Percentiles rank a stretch among this genome's conserved stretches.
phyloP scores from a whole-genome alignment of 2,329 filamentous ascomycete species.

The Metarhizium humberi region DNA sequence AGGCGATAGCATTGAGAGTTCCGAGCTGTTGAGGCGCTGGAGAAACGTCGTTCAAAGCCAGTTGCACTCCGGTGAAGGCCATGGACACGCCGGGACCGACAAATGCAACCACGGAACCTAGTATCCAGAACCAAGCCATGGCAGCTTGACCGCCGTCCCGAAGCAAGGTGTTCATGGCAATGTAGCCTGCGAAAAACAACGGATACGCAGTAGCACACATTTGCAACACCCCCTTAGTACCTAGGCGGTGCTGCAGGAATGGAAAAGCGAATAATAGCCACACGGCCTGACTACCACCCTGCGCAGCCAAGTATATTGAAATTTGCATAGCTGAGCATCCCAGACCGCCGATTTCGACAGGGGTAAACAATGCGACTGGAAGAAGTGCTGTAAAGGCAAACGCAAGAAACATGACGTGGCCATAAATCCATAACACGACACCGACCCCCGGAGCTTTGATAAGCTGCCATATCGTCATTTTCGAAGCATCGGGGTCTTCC shows the following conservation, averaged over 20 bases:
- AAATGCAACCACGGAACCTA: constrained; percentile 32
- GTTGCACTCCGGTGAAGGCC: constrained; percentile 62
- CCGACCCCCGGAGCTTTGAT: constrained; percentile 54
- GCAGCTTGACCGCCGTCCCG: constrained; percentile 25
- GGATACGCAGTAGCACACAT: constrained; percentile 49
- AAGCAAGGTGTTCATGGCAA: constrained; percentile 41
- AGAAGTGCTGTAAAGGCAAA: constrained; percentile 63
- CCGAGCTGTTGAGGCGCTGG: constrained; percentile 57
- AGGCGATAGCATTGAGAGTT: constrained; percentile 54
- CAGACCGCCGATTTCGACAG: constrained; percentile 52
- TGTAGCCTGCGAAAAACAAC: constrained; percentile 50
- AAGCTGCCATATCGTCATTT: constrained; percentile 29
- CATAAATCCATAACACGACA: constrained; percentile 57
- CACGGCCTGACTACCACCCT: constrained; percentile 55
- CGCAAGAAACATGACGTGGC: constrained; percentile 58
- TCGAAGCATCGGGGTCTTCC: constrained; percentile 1
- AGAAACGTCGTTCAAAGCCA: constrained; percentile 65
- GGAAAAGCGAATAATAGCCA: constrained; percentile 69
- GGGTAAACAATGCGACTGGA: constrained; percentile 61
- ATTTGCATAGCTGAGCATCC: constrained; percentile 55
- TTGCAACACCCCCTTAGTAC: constrained; percentile 57
- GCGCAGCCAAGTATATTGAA: constrained; percentile 53
- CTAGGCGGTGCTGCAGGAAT: constrained; percentile 52
- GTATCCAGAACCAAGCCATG: constrained; percentile 46
- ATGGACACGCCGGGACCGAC: constrained; percentile 54